phyloP scores from a whole-genome alignment of 148 eudicot species.

The Chenopodium quinoa region DNA sequence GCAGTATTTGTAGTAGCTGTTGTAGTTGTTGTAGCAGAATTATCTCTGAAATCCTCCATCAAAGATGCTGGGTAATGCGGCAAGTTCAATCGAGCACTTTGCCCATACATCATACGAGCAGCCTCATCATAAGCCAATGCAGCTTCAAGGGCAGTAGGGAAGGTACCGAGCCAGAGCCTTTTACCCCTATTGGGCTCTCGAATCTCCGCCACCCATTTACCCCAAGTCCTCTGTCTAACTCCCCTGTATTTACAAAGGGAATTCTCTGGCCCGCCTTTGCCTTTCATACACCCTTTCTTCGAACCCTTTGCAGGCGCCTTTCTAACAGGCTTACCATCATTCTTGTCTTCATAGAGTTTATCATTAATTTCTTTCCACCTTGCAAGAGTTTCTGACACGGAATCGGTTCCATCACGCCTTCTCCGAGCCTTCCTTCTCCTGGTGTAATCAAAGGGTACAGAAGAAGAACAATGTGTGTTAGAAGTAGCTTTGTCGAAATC shows the following conservation, averaged over 20 bases:
- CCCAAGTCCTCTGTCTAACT: slow-evolving; percentile 91
- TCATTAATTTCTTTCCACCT: slow-evolving; percentile 69
- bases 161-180: slow-evolving; percentile 91
- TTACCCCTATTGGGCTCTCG: slow-evolving; percentile 71
- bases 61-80: slow-evolving; percentile 29
- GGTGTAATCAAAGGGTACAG: slow-evolving; percentile 32
- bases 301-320: slow-evolving; percentile 86
- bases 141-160: slow-evolving; percentile 66
- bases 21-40: slow-evolving; percentile 16
- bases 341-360: slow-evolving; percentile 24
- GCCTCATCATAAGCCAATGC: slow-evolving; percentile 93
- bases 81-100: slow-evolving; percentile 69
- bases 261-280: slow-evolving; percentile 92
- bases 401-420: slow-evolving; percentile 36
- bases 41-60: slow-evolving; percentile 22
- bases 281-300: slow-evolving; percentile 92
- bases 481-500: slow-evolving; percentile 30
- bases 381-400: slow-evolving; percentile 58
- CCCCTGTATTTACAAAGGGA: slow-evolving; percentile 56
- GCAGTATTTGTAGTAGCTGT: slow-evolving; percentile 14
- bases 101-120: slow-evolving; percentile 75
- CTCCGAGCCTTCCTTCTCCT: slow-evolving; percentile 61
- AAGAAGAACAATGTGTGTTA: slow-evolving; percentile 28
- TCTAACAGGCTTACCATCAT: slow-evolving; percentile 34
- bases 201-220: slow-evolving; percentile 95